Conservation (phyloP, 2,329 filamentous ascomycete genomes). For the Xylariaceae sp. region DNA sequence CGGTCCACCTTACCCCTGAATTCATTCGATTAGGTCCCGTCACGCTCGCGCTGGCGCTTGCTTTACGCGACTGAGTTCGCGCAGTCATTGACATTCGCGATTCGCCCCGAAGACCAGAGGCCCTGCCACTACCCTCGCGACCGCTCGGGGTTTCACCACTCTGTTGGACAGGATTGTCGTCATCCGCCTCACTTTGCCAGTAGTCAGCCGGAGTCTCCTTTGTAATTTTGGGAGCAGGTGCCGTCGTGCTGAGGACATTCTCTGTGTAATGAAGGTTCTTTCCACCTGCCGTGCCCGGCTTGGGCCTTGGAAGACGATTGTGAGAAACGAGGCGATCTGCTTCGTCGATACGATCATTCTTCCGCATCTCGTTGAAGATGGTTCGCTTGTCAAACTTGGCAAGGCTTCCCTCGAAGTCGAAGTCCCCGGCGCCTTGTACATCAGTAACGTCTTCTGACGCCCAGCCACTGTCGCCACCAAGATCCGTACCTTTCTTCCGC, state of each 20-base stretch:
- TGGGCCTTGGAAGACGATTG: slow-evolving; percentile 61
- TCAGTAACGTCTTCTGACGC: slow-evolving; percentile 94
- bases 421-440: slow-evolving; percentile 87
- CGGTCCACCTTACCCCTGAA: slow-evolving; percentile 37
- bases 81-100: slow-evolving; percentile 46
- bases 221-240: slow-evolving; percentile 32
- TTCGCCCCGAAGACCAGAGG: slow-evolving; percentile 46
- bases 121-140: slow-evolving; percentile 47
- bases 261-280: slow-evolving; percentile 91
- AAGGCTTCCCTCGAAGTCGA: slow-evolving; percentile 84
- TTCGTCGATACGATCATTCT: slow-evolving; percentile 83
- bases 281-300: slow-evolving; percentile 67
- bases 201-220: slow-evolving; percentile 45
- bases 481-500: slow-evolving; percentile 39
- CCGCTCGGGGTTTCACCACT: slow-evolving; percentile 44
- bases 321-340: slow-evolving; percentile 86
- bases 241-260: slow-evolving; percentile 71
- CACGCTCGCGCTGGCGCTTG: slow-evolving; percentile 37
- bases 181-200: slow-evolving; percentile 73
- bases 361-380: slow-evolving; percentile 86
- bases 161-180: slow-evolving; percentile 41
- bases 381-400: slow-evolving; percentile 93
- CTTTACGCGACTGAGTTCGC: slow-evolving; percentile 54
- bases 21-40: slow-evolving; percentile 33
- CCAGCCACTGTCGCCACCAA: slow-evolving; percentile 68